phyloP scores from a whole-genome alignment of 1,284 basidiomycete species.

The Caloboletus firmus region DNA sequence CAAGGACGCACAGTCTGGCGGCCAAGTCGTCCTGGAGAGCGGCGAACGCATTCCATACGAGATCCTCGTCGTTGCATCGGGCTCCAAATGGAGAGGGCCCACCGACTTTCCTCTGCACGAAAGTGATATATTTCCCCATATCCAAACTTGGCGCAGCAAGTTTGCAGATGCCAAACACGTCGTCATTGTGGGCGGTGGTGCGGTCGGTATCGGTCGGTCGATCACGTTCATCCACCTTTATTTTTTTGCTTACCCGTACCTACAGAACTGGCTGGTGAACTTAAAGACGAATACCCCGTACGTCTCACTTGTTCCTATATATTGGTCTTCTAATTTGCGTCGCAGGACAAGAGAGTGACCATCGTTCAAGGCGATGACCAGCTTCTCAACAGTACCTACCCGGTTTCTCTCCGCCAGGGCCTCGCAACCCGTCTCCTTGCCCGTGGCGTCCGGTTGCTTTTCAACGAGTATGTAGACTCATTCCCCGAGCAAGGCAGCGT shows the following conservation, averaged over 20 bases:
- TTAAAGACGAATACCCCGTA: conserved; percentile 54
- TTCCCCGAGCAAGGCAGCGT: conserved; percentile 37
- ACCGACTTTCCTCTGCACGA: conserved; percentile 46
- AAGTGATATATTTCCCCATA: conserved; percentile 39
- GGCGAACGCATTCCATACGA: conserved; percentile 53
- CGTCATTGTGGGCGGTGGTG: conserved; percentile 61
- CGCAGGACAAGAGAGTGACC: conserved; percentile 59
- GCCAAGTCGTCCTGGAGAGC: conserved; percentile 45
- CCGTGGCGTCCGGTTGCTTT: conserved; percentile 51
- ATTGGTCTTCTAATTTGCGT: conserved; percentile 4
- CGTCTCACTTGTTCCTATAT: conserved; percentile 15
- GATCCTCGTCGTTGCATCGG: conserved; percentile 58
- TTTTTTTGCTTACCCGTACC: conserved; percentile 1
- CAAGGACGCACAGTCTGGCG: conserved; percentile 38
- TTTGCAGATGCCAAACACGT: conserved; percentile 51
- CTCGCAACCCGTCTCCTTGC: conserved; percentile 43
- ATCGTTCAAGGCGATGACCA: conserved; percentile 54
- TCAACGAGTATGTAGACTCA: conserved; percentile 56
- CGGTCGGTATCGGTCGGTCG: conserved; percentile 56
- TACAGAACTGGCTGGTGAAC: conserved; percentile 57
- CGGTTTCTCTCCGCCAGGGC: conserved; percentile 53
- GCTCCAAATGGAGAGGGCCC: conserved; percentile 53
- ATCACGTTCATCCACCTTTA: neutral
- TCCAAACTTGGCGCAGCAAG: conserved; percentile 45
- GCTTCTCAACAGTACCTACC: conserved; percentile 60